These are phyloP conservation scores for Rhododendron simsii DNA, from an alignment of 148 eudicot genomes.

Conservation along the genomic window DNA sequence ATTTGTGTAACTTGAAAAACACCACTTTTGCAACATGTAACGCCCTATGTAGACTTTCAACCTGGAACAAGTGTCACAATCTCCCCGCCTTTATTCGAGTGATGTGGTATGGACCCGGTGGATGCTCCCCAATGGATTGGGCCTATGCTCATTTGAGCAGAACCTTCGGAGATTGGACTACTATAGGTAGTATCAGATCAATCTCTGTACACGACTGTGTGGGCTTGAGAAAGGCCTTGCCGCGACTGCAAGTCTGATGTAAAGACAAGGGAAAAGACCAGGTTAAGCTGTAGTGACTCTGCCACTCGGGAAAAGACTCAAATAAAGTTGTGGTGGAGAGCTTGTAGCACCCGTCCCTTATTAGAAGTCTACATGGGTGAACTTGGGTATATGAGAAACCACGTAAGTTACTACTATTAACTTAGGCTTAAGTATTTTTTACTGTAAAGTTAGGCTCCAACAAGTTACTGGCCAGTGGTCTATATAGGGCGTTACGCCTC, in stretches of 20 bases:
- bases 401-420: not conserved
- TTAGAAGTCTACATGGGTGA: not conserved
- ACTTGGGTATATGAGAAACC: not conserved
- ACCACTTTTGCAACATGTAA: conserved; percentile 3
- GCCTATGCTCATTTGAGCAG: not conserved
- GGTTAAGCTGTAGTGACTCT: not conserved
- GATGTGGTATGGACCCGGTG: not conserved
- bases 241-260: not conserved
- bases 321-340: not conserved
- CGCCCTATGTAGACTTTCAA: not conserved
- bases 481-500: too few species aligned
- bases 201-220: not conserved
- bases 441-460: not conserved
- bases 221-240: not conserved
- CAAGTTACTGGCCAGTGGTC: not conserved
- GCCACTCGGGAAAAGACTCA: not conserved
- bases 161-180: not conserved
- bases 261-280: not conserved
- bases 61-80: not conserved
- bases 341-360: not conserved
- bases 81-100: not conserved
- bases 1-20: not conserved
- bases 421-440: not conserved
- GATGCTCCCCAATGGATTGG: not conserved
- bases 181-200: not conserved